Conservation (phyloP, 352 stramenopile species). For the Thalassiosira mediterranea region DNA sequence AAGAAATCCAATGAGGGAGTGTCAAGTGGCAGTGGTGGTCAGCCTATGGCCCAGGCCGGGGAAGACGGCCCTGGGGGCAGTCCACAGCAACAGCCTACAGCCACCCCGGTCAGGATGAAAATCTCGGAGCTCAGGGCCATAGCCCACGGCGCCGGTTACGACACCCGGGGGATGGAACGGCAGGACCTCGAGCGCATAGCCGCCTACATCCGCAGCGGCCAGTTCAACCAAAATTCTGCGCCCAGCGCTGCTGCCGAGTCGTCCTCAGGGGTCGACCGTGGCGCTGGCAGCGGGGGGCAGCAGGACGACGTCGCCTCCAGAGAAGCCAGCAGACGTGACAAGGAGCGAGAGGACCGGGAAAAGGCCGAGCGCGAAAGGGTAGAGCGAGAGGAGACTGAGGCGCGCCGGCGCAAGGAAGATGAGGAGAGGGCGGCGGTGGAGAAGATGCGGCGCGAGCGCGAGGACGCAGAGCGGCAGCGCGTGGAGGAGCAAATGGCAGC, state of each 20-base stretch:
- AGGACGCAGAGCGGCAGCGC: conserved; percentile 52
- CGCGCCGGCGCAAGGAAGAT: conserved; percentile 13
- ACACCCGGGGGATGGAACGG: conserved; percentile 81
- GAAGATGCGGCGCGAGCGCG: conserved; percentile 27
- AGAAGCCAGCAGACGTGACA: conserved; percentile 4
- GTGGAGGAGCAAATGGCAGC: conserved; percentile 55
- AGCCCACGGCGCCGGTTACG: conserved; percentile 72
- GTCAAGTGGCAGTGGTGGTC: not conserved
- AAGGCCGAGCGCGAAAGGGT: conserved; percentile 15
- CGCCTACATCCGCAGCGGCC: conserved; percentile 34
- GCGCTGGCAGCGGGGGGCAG: conserved; percentile 9
- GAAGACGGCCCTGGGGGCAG: not conserved
- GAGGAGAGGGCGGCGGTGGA: conserved; percentile 14
- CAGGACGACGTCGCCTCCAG: conserved; percentile 2
- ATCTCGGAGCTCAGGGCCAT: conserved; percentile 78
- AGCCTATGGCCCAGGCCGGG: conserved; percentile 10
- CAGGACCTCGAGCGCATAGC: conserved; percentile 73
- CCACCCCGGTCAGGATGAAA: conserved; percentile 40
- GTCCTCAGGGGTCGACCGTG: too few relatives aligned
- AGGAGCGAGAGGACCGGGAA: conserved; percentile 14
- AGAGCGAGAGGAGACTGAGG: conserved; percentile 40
- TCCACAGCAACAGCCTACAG: conserved; percentile 2
- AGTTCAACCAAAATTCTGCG: conserved; percentile 8
- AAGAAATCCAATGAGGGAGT: not conserved
- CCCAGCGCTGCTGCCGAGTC: conserved; percentile 20